These are phyloP conservation scores for Aspergillus mulundensis DNA, from an alignment of 495 filamentous ascomycete species.

Conservation along the genomic window DNA sequence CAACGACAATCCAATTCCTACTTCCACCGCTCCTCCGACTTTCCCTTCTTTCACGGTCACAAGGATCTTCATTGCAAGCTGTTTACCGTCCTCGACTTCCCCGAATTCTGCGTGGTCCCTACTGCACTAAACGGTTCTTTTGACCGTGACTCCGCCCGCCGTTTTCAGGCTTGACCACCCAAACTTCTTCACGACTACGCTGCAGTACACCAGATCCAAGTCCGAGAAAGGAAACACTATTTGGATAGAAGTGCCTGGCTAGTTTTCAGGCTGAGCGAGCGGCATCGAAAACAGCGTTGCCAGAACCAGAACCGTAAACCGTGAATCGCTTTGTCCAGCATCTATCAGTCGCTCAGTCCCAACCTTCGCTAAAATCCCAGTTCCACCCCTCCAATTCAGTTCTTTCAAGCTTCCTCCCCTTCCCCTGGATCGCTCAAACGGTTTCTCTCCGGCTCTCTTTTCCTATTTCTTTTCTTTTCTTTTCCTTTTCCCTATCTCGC, in stretches of 20 bases:
- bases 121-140: neutral
- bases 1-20: neutral
- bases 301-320: slow-evolving; percentile 7
- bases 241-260: slow-evolving; percentile 1
- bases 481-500: slow-evolving; percentile 13
- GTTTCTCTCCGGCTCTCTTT: slow-evolving; percentile 9
- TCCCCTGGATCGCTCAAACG: slow-evolving; percentile 14
- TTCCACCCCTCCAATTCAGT: slow-evolving; percentile 11
- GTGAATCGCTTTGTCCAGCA: slow-evolving; percentile 23
- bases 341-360: slow-evolving; percentile 9
- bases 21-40: neutral
- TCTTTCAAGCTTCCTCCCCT: slow-evolving; percentile 13
- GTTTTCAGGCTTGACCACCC: slow-evolving; percentile 17
- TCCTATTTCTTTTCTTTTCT: slow-evolving; percentile 9
- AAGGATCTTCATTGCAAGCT: neutral
- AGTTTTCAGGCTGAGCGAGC: neutral
- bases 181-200: slow-evolving; percentile 4
- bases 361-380: slow-evolving; percentile 20
- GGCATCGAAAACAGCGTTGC: neutral
- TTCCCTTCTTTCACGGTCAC: neutral
- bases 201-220: neutral
- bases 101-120: neutral
- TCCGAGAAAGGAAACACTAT: slow-evolving; percentile 6
- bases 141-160: slow-evolving; percentile 16
- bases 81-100: neutral